Percentiles rank a stretch among this genome's conserved stretches.
phyloP scores from a whole-genome alignment of 225 moss, liverwort and hornwort species.

The Climacium dendroides region DNA sequence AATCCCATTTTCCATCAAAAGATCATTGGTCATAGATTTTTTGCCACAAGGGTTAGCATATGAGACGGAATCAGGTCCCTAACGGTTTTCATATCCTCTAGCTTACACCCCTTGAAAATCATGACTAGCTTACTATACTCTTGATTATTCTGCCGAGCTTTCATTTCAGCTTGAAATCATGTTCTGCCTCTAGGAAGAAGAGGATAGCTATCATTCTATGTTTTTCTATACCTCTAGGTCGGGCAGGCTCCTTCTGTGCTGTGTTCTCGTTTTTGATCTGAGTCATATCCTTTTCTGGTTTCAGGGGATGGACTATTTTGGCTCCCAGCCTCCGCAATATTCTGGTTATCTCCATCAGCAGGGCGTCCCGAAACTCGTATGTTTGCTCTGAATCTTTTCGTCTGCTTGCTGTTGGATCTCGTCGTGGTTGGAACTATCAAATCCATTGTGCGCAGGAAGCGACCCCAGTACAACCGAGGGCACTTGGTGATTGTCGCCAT shows the following conservation, averaged over 20 bases:
- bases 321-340: conserved; percentile 46
- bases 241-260: not conserved
- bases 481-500: conserved; percentile 49
- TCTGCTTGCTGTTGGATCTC: conserved; percentile 57
- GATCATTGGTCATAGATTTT: not conserved
- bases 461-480: conserved; percentile 67
- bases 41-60: not conserved
- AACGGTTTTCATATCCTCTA: not conserved
- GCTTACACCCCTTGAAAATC: not conserved
- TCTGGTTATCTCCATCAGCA: conserved; percentile 52
- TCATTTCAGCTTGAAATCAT: not conserved
- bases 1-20: not conserved
- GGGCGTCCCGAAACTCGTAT: conserved; percentile 28
- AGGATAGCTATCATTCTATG: not conserved
- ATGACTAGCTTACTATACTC: not conserved
- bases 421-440: conserved; percentile 51
- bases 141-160: not conserved
- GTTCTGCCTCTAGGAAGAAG: not conserved
- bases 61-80: not conserved
- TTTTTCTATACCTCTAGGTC: not conserved
- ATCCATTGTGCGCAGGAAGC: conserved; percentile 30
- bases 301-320: conserved; percentile 68
- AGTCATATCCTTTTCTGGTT: not conserved
- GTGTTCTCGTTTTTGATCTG: not conserved
- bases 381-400: conserved; percentile 58